Evolutionary conservation across 1,284 basidiomycete species (phyloP).

Genomic region (Leccinum colubrinum): DNA sequence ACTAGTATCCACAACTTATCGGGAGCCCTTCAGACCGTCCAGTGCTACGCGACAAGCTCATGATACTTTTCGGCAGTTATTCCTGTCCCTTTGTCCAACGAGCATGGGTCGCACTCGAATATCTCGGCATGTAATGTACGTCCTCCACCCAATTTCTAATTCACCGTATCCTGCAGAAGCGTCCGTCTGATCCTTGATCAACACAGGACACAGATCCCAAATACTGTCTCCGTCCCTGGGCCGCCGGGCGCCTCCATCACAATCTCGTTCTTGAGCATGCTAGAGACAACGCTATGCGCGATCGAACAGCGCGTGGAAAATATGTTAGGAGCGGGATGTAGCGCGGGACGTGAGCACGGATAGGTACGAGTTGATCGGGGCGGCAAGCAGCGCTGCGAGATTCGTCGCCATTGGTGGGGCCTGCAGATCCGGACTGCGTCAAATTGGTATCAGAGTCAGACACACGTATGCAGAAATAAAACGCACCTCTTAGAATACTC

Average conservation of each 20-base stretch:
- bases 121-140: no score
- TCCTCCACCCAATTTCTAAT: no score
- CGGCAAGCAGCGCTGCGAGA: slow-evolving; percentile 84
- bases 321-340: slow-evolving; percentile 80
- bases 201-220: no score
- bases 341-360: slow-evolving; percentile 72
- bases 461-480: background rate
- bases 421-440: slow-evolving; percentile 78
- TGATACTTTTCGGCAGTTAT: no score
- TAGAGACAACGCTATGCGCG: slow-evolving; percentile 88
- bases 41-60: no score
- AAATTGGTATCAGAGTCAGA: background rate
- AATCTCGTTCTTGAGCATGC: slow-evolving; percentile 93
- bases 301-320: slow-evolving; percentile 64
- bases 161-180: no score
- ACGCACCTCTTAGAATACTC: slow-evolving; percentile 76
- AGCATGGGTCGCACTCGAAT: no score
- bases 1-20: no score
- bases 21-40: no score
- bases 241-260: slow-evolving; percentile 37
- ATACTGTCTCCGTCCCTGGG: no score
- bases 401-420: slow-evolving; percentile 83
- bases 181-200: no score
- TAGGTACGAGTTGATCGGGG: slow-evolving; percentile 92
- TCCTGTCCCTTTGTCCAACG: no score